Base-by-base conservation (phyloP, 106 monocot genomes). In the Narthecium ossifragum region DNA sequence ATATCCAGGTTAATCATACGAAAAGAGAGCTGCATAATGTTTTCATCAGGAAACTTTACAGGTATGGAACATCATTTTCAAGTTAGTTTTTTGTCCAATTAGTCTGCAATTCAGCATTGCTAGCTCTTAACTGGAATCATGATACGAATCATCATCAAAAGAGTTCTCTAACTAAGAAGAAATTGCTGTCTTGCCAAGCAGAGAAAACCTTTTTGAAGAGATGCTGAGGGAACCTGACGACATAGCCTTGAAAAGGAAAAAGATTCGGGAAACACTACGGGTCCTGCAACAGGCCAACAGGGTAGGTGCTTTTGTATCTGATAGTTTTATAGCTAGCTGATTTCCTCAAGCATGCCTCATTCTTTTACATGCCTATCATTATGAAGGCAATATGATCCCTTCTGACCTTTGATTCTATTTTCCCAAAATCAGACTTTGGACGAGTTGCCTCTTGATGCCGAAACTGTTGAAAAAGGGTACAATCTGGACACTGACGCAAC, bases 1-100 rank as follows among this genome's bases (percentile, higher is more conserved):
- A 33, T 57, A 47, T 38, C n/a, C 69, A 98, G 96, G 96, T 98
- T n/a, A 91, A 98, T 61, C 90, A 84, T 59, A 76, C 87, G 17
- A 92, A 88, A 51, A 67, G 92, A 14, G 92, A 92, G 63, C 55
- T 92, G 64, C 92, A 92, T 66, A 92, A 92, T 78, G 84, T 88
- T 55, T 81, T 92, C 48, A 92, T 92, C 59, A 75, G 79, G 66
- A 84, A 83, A 66, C 91, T 98, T 45, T 98, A 98, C 81, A 84
- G 90, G 96, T 96, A 85, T 17, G 2, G 30, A 20, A 1, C 26
- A 21, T 51, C n/a, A 18, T 50, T 20, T 26, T 26, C 31, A 28
- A 43, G 10, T 18, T 43, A 34, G 18, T 8, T 41, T 37, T n/a
- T n/a, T 61, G 5, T 15, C 47, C 39, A 39, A 1, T 3, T 39